phyloP scores from a whole-genome alignment of 2,329 filamentous ascomycete genomes.

The Colletotrichum navitas region DNA sequence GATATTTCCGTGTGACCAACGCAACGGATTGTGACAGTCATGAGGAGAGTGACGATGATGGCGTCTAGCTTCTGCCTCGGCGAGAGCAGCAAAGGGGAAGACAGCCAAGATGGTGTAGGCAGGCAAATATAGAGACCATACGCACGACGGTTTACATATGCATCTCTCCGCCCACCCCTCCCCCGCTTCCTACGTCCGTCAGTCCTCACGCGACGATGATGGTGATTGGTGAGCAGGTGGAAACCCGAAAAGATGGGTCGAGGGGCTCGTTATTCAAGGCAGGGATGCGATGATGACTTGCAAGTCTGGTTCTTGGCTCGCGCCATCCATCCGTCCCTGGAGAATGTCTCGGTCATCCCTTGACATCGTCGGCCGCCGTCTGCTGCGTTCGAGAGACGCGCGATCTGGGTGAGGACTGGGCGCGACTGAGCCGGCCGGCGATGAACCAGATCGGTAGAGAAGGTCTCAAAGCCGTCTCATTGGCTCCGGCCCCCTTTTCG shows the following conservation, averaged over 20 bases:
- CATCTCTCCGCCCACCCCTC: not conserved
- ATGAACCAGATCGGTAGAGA: no score
- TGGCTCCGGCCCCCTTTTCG: not conserved
- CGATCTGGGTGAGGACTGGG: not conserved
- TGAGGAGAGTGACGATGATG: not conserved
- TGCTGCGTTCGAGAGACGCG: not conserved
- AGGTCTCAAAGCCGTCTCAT: not conserved
- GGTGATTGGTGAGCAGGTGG: not conserved
- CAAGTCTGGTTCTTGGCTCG: constrained; percentile 6
- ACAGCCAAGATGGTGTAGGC: no score
- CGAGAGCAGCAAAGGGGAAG: constrained; percentile 6
- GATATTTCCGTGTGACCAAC: not conserved
- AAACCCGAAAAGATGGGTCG: not conserved
- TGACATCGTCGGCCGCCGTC: constrained; percentile 9
- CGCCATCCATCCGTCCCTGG: not conserved
- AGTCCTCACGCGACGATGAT: not conserved
- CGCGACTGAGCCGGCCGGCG: not conserved
- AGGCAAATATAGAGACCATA: not conserved
- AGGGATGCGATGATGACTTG: constrained; percentile 2
- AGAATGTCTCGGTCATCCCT: constrained; percentile 27
- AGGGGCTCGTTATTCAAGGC: not conserved
- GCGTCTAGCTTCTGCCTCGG: not conserved
- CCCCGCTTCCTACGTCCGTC: not conserved
- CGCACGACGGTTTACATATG: not conserved
- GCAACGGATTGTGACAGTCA: not conserved